Evolutionary conservation across 805 yeast genomes (phyloP).

Genomic region (Kregervanrija delftensis): DNA sequence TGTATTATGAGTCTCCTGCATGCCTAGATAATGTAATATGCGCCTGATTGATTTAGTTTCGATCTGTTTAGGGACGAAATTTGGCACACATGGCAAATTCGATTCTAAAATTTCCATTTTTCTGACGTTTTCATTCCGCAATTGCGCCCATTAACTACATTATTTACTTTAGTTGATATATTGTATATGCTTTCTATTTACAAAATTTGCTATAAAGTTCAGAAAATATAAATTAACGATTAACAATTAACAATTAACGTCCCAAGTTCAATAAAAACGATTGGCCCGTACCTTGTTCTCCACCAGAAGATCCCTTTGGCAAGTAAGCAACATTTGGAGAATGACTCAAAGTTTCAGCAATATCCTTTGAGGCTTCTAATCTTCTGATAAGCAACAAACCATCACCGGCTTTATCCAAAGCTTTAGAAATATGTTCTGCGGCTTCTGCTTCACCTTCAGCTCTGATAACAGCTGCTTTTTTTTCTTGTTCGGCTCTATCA

Average conservation of each 20-base stretch:
- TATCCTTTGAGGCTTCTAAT: constrained; percentile 93
- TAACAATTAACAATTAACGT: constrained; percentile 32
- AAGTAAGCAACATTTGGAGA: constrained; percentile 85
- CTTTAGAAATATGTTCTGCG: constrained; percentile 90
- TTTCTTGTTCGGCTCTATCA: constrained; percentile 95
- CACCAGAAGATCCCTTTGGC: constrained; percentile 46
- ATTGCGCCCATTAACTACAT: too few relatives aligned
- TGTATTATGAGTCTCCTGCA: too few relatives aligned
- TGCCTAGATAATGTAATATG: too few relatives aligned
- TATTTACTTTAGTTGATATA: too few relatives aligned
- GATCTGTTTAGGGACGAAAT: too few relatives aligned
- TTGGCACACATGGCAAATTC: too few relatives aligned
- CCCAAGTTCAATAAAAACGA: constrained; percentile 63
- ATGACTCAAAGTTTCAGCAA: constrained; percentile 78
- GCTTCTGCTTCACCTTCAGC: constrained; percentile 99
- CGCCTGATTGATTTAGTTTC: too few relatives aligned
- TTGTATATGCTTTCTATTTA: too few relatives aligned
- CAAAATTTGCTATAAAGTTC: too few relatives aligned
- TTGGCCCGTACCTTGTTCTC: constrained; percentile 36
- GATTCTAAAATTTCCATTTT: too few relatives aligned
- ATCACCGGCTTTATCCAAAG: constrained; percentile 90
- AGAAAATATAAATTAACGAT: too few relatives aligned
- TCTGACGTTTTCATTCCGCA: too few relatives aligned
- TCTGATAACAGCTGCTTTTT: constrained; percentile 88
- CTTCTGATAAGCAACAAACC: constrained; percentile 90